These are phyloP conservation scores for Thalassiosira exigua DNA, from an alignment of 352 stramenopile species.

Conservation along the genomic window DNA sequence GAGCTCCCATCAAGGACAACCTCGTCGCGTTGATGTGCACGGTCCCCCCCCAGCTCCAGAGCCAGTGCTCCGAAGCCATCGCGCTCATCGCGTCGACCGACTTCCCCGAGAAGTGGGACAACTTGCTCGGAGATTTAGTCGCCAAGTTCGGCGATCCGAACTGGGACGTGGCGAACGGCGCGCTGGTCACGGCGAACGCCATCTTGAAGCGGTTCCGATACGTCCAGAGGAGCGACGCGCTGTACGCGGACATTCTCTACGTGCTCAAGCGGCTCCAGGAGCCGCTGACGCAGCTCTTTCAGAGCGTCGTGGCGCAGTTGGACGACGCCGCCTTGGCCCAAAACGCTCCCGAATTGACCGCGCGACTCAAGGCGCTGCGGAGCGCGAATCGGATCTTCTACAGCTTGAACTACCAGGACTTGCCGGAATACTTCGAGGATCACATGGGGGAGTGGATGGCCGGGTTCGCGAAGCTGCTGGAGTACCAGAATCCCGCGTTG, in stretches of 20 bases:
- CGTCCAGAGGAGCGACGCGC: constrained; percentile 93
- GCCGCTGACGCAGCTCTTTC: constrained; percentile 85
- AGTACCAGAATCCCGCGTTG: constrained; percentile 92
- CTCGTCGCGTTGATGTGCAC: constrained; percentile 99
- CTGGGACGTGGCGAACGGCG: constrained; percentile 92
- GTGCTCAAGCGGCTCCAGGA: constrained; percentile 92
- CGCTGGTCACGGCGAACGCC: constrained; percentile 98
- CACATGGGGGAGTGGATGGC: constrained; percentile 96
- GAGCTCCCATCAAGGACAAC: constrained; percentile 95
- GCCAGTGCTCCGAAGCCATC: constrained; percentile 96
- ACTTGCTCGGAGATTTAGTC: constrained; percentile 94
- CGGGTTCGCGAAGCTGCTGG: constrained; percentile 94
- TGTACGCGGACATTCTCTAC: constrained; percentile 96
- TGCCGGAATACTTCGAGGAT: constrained; percentile 99
- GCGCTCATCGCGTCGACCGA: constrained; percentile 96
- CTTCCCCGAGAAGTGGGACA: constrained; percentile 96
- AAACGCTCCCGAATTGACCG: constrained; percentile 50
- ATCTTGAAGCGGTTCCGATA: constrained; percentile 98
- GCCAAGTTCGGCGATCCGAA: constrained; percentile 91
- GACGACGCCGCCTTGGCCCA: constrained; percentile 45
- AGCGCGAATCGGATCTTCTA: constrained; percentile 97
- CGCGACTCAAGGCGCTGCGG: constrained; percentile 84
- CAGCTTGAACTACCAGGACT: constrained; percentile 97
- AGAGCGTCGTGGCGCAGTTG: constrained; percentile 42
- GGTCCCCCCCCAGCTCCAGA: constrained; percentile 90